Evolutionary conservation across 192 early-diverging fungal species (phyloP).

Genomic region (Coemansia sp.): DNA sequence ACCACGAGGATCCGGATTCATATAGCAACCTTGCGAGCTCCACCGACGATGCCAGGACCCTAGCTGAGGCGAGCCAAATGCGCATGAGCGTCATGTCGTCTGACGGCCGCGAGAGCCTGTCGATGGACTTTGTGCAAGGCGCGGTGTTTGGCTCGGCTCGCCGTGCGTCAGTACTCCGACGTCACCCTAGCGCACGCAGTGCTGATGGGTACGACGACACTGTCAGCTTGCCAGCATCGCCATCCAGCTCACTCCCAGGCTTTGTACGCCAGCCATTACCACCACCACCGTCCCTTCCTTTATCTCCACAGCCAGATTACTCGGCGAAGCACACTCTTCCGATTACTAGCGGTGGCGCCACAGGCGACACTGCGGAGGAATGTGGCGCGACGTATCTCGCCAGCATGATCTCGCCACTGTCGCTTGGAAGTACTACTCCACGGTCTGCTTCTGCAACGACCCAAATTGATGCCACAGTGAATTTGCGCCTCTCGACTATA

Average conservation of each 20-base stretch:
- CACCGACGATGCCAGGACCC: background rate
- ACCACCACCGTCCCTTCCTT: constrained; percentile 27
- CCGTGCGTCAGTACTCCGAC: constrained; percentile 36
- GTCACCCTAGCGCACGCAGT: constrained; percentile 37
- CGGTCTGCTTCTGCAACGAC: background rate
- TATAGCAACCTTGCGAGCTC: background rate
- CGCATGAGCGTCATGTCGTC: constrained; percentile 46
- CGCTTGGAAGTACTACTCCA: constrained; percentile 21
- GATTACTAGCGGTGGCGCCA: background rate
- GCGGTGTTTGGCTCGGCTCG: constrained; percentile 57
- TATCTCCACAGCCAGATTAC: constrained; percentile 1
- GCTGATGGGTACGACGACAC: constrained; percentile 12
- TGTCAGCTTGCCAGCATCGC: constrained; percentile 10
- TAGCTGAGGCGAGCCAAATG: constrained; percentile 13
- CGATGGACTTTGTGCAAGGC: constrained; percentile 54
- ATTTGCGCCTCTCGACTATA: constrained; percentile 44
- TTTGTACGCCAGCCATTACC: constrained; percentile 49
- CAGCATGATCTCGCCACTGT: constrained; percentile 37
- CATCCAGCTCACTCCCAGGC: constrained; percentile 26
- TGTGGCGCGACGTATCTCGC: constrained; percentile 12
- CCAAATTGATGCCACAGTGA: background rate
- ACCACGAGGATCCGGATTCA: constrained; percentile 8
- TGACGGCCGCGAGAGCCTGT: constrained; percentile 54
- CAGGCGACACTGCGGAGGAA: background rate
- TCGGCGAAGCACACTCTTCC: background rate